A percentile compares a stretch with the other conserved stretches of the same genome.
phyloP scores from a whole-genome alignment of 306 rosid genomes.

The Styphnolobium japonicum region DNA sequence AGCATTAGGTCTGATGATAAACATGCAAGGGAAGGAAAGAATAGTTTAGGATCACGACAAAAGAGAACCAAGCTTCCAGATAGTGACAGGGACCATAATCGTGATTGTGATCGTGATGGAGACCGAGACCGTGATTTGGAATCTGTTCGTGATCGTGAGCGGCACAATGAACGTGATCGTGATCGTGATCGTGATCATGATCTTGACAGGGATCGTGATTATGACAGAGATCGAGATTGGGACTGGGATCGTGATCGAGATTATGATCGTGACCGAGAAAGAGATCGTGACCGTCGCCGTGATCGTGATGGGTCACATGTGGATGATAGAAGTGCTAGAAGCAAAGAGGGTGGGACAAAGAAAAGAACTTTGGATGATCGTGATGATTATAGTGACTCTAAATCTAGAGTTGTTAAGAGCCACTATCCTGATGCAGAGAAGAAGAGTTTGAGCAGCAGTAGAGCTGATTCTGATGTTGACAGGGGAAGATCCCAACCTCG shows the following conservation, averaged over 20 bases:
- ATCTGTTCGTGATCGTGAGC: slow-evolving; percentile 47
- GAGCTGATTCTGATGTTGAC: slow-evolving; percentile 68
- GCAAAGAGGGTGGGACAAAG: slow-evolving; percentile 72
- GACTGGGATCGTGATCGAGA: slow-evolving; percentile 54
- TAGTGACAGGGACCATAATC: slow-evolving; percentile 48
- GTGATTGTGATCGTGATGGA: slow-evolving; percentile 33
- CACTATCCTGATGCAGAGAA: slow-evolving; percentile 70
- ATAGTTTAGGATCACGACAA: slow-evolving; percentile 53
- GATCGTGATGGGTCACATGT: slow-evolving; percentile 66
- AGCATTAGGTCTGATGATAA: slow-evolving; percentile 74
- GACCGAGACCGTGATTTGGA: slow-evolving; percentile 39
- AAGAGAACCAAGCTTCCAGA: slow-evolving; percentile 76
- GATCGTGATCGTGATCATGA: slow-evolving; percentile 53
- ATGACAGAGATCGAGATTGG: slow-evolving; percentile 52
- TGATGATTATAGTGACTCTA: slow-evolving; percentile 66
- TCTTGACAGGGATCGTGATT: slow-evolving; percentile 57
- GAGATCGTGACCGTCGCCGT: slow-evolving; percentile 45
- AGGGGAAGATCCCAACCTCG: slow-evolving; percentile 77
- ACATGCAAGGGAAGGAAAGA: slow-evolving; percentile 72
- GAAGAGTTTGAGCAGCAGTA: slow-evolving; percentile 60
- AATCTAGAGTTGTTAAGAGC: slow-evolving; percentile 61
- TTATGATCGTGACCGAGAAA: slow-evolving; percentile 46
- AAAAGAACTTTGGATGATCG: slow-evolving; percentile 79
- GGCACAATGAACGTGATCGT: slow-evolving; percentile 37
- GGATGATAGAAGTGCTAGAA: slow-evolving; percentile 62